Evolutionary conservation across 2,329 filamentous ascomycete genomes (phyloP).

Genomic region (Emmonsia crescens): DNA sequence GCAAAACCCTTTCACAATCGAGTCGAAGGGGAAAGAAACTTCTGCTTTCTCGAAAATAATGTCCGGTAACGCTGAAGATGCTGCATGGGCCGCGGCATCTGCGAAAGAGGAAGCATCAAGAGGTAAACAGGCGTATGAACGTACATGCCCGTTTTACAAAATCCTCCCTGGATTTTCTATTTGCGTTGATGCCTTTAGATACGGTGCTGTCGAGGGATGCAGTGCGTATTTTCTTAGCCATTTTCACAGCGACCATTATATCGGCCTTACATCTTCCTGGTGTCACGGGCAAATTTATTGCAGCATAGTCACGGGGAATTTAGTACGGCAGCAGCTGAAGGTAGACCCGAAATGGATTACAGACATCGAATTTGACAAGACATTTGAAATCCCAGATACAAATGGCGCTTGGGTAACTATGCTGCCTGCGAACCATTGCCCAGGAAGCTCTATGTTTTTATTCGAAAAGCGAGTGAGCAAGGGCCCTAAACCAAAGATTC

Average conservation of each 20-base stretch:
- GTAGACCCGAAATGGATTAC: slow-evolving; percentile 81
- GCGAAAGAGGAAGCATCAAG: slow-evolving; percentile 65
- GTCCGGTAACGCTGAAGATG: slow-evolving; percentile 81
- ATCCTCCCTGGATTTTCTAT: slow-evolving; percentile 89
- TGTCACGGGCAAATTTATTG: slow-evolving; percentile 92
- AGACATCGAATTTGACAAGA: slow-evolving; percentile 72
- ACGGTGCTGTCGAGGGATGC: slow-evolving; percentile 84
- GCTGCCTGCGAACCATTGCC: slow-evolving; percentile 94
- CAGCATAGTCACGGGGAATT: slow-evolving; percentile 80
- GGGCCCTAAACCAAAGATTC: slow-evolving; percentile 49
- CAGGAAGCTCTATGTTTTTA: slow-evolving; percentile 84
- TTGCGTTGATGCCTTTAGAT: slow-evolving; percentile 91
- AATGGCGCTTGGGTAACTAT: slow-evolving; percentile 80
- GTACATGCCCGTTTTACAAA: slow-evolving; percentile 97
- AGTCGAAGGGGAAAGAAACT: slow-evolving; percentile 23
- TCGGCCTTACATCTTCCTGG: slow-evolving; percentile 82
- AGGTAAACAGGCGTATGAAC: slow-evolving; percentile 74
- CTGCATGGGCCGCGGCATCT: slow-evolving; percentile 80
- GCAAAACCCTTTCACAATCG: slow-evolving; percentile 59
- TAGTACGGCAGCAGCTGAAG: slow-evolving; percentile 74
- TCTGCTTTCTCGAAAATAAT: slow-evolving; percentile 91
- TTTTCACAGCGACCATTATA: slow-evolving; percentile 96
- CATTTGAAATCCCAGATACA: slow-evolving; percentile 67
- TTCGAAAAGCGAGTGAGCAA: slow-evolving; percentile 69
- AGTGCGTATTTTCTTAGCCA: slow-evolving; percentile 94